phyloP scores from a whole-genome alignment of 2,329 filamentous ascomycete genomes.

The Tricladium varicosporioides region DNA sequence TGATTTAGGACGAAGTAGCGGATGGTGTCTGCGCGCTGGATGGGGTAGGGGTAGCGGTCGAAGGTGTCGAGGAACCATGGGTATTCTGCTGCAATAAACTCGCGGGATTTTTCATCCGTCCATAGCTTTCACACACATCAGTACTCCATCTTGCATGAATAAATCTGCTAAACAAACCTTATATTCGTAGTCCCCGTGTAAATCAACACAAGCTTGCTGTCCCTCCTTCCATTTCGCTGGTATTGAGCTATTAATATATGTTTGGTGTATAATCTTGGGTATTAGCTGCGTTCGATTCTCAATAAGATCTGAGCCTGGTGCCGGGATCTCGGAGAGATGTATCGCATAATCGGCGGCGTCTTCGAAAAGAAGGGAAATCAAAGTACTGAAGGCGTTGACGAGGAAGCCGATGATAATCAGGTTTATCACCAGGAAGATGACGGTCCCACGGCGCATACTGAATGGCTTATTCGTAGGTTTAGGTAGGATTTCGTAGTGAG shows the following conservation, averaged over 20 bases:
- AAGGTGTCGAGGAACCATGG: conserved; percentile 77
- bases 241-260: conserved; percentile 69
- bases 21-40: conserved; percentile 76
- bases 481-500: neutral
- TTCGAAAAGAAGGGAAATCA: conserved; percentile 67
- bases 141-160: neutral
- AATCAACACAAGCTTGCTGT: conserved; percentile 63
- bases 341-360: conserved; percentile 67
- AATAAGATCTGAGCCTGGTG: conserved; percentile 59
- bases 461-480: neutral
- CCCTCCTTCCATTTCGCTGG: conserved; percentile 64
- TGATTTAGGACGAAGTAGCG: conserved; percentile 76
- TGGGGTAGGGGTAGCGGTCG: conserved; percentile 70
- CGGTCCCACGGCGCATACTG: conserved; percentile 34
- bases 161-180: conserved; percentile 46
- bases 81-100: conserved; percentile 72
- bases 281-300: conserved; percentile 58
- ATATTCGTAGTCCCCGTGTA: conserved; percentile 73
- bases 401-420: conserved; percentile 62
- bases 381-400: conserved; percentile 66
- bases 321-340: conserved; percentile 61
- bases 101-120: conserved; percentile 67
- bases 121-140: conserved; percentile 55
- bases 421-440: conserved; percentile 51
- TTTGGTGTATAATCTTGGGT: conserved; percentile 77